These are phyloP conservation scores for Eruca vesicaria DNA, from an alignment of 441 rosid species.

Conservation along the genomic window DNA sequence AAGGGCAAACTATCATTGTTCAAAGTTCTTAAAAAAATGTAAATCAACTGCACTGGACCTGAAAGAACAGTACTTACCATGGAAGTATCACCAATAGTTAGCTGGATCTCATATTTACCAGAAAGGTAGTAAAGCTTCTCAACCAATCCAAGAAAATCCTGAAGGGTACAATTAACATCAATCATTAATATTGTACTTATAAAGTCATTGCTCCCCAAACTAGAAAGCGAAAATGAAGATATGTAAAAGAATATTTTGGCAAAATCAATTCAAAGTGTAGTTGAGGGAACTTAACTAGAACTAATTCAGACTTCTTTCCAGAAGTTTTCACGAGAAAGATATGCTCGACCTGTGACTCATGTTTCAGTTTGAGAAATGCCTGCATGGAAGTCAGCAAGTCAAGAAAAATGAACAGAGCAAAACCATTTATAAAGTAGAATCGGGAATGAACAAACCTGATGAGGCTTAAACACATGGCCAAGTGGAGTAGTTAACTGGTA, in stretches of 20 bases:
- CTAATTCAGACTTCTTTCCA: slow-evolving; percentile 70
- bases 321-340: slow-evolving; percentile 71
- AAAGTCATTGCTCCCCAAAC: not conserved
- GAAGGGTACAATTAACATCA: slow-evolving; percentile 16
- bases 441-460: slow-evolving; percentile 59
- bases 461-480: slow-evolving; percentile 80
- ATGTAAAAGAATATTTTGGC: not conserved
- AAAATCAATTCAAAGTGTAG: not conserved
- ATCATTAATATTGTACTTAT: slow-evolving; percentile 11
- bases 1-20: not conserved
- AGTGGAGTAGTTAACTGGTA: slow-evolving; percentile 67
- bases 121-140: slow-evolving; percentile 93
- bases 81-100: slow-evolving; percentile 79
- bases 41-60: not conserved
- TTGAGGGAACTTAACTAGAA: slow-evolving; percentile 63
- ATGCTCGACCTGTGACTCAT: slow-evolving; percentile 84
- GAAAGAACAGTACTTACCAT: slow-evolving; percentile 58
- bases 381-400: slow-evolving; percentile 44
- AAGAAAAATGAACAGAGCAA: slow-evolving; percentile 15
- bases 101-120: slow-evolving; percentile 80
- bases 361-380: slow-evolving; percentile 90
- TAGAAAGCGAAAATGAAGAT: not conserved
- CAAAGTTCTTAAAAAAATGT: not conserved
- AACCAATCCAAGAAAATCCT: slow-evolving; percentile 91
- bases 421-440: slow-evolving; percentile 4